phyloP scores from a whole-genome alignment of 1,139 yeast genomes.

The Geotrichum citri-aurantii region DNA sequence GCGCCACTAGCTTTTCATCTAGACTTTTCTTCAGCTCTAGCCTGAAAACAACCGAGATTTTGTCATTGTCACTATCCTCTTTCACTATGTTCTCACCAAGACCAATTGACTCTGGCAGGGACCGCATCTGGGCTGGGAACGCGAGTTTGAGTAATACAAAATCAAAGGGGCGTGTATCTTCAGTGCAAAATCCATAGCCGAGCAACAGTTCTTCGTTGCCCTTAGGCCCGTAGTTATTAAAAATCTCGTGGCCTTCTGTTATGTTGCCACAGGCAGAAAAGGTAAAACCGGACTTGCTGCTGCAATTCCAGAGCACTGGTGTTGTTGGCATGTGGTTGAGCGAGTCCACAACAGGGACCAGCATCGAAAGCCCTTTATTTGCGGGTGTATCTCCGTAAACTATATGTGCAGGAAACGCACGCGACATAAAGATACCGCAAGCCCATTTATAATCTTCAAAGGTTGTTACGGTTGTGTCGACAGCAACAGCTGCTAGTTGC shows the following conservation, averaged over 20 bases:
- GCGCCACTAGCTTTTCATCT: slow-evolving; percentile 4
- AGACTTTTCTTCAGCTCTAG: neutral
- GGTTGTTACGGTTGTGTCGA: slow-evolving; percentile 13
- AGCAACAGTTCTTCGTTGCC: slow-evolving; percentile 67
- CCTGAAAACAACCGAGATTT: slow-evolving; percentile 1
- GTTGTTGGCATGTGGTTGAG: slow-evolving; percentile 63
- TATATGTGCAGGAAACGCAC: slow-evolving; percentile 65
- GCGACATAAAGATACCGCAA: slow-evolving; percentile 57
- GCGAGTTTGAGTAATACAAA: slow-evolving; percentile 47
- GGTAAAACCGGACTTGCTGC: slow-evolving; percentile 28
- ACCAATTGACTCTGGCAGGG: neutral
- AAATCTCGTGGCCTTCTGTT: slow-evolving; percentile 46
- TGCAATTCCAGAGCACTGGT: slow-evolving; percentile 58
- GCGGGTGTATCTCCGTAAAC: slow-evolving; percentile 37
- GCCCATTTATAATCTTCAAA: slow-evolving; percentile 63
- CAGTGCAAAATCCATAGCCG: slow-evolving; percentile 60
- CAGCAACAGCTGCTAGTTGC: slow-evolving; percentile 15
- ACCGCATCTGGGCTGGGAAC: slow-evolving; percentile 5
- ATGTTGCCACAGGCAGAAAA: slow-evolving; percentile 19
- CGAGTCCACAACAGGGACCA: slow-evolving; percentile 73
- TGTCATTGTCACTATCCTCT: neutral
- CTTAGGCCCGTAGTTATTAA: slow-evolving; percentile 80
- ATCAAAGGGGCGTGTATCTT: slow-evolving; percentile 53
- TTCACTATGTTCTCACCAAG: neutral
- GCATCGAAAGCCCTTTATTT: slow-evolving; percentile 52